These are phyloP conservation scores for Mucor saturninus DNA, from an alignment of 371 early-diverging fungal genomes.

Conservation along the genomic window DNA sequence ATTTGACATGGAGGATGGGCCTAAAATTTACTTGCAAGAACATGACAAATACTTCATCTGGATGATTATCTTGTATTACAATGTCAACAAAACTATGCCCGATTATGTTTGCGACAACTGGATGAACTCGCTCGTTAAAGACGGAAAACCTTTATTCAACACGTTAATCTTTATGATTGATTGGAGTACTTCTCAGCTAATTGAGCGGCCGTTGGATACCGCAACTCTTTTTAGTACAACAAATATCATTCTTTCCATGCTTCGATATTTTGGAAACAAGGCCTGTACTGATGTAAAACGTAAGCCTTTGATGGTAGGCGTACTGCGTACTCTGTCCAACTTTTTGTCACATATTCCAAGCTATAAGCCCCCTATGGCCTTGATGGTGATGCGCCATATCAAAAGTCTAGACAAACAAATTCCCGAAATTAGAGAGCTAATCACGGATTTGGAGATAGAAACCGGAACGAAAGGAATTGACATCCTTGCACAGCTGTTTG, in stretches of 20 bases:
- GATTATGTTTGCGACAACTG: slow-evolving; percentile 29
- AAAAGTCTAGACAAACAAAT: slow-evolving; percentile 11
- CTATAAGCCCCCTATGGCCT: slow-evolving; percentile 36
- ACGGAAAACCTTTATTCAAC: slow-evolving; percentile 20
- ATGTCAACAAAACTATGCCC: slow-evolving; percentile 24
- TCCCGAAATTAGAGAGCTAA: slow-evolving; percentile 36
- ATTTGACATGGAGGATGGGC: slow-evolving; percentile 25
- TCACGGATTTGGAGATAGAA: slow-evolving; percentile 23
- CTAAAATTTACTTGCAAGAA: slow-evolving; percentile 25
- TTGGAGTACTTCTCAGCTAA: slow-evolving; percentile 25
- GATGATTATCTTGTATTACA: slow-evolving; percentile 39
- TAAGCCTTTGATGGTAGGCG: slow-evolving; percentile 39
- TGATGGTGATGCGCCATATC: slow-evolving; percentile 28
- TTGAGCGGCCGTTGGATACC: slow-evolving; percentile 24
- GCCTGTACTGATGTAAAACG: slow-evolving; percentile 27
- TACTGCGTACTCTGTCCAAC: slow-evolving; percentile 33
- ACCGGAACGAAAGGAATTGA: not conserved
- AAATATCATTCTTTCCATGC: slow-evolving; percentile 44
- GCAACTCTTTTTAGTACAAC: slow-evolving; percentile 28
- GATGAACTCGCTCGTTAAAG: slow-evolving; percentile 29
- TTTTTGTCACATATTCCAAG: slow-evolving; percentile 31
- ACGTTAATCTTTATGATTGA: slow-evolving; percentile 36
- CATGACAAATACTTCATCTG: slow-evolving; percentile 38
- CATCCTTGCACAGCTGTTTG: not conserved
- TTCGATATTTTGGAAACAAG: slow-evolving; percentile 31